Percentiles rank a stretch among this genome's conserved stretches.
Evolutionary conservation across 305 asterid species (phyloP).

Genomic region (Withania somnifera): DNA sequence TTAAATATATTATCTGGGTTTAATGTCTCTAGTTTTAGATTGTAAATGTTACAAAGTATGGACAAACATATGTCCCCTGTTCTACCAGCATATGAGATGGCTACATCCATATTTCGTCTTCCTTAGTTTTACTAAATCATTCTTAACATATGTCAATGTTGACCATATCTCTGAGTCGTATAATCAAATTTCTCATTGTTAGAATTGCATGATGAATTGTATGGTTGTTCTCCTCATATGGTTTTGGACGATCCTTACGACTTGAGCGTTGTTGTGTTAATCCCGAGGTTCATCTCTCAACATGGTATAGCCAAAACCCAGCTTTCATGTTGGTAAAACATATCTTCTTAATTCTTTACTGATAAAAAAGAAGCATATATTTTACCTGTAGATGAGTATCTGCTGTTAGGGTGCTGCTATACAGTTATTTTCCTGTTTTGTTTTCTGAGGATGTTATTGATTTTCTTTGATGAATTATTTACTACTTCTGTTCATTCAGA

Average conservation of each 20-base stretch:
- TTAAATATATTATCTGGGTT: not conserved
- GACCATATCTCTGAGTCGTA: not conserved
- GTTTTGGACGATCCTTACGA: not conserved
- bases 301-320: not conserved
- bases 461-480: conserved; percentile 4
- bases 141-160: not conserved
- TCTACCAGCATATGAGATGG: not conserved
- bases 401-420: not conserved
- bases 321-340: not conserved
- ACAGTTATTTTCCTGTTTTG: not conserved
- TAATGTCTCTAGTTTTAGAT: not conserved
- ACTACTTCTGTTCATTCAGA: conserved; percentile 30
- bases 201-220: not conserved
- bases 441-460: not conserved
- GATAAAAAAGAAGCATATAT: not conserved
- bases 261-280: not conserved
- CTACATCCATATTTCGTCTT: not conserved
- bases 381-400: not conserved
- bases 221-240: not conserved
- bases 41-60: not conserved
- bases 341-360: not conserved
- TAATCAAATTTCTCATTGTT: not conserved
- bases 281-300: not conserved
- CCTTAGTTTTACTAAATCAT: not conserved
- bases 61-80: not conserved